phyloP scores from a whole-genome alignment of 2,329 filamentous ascomycete species.

The Cylindrodendrum hubeiense region DNA sequence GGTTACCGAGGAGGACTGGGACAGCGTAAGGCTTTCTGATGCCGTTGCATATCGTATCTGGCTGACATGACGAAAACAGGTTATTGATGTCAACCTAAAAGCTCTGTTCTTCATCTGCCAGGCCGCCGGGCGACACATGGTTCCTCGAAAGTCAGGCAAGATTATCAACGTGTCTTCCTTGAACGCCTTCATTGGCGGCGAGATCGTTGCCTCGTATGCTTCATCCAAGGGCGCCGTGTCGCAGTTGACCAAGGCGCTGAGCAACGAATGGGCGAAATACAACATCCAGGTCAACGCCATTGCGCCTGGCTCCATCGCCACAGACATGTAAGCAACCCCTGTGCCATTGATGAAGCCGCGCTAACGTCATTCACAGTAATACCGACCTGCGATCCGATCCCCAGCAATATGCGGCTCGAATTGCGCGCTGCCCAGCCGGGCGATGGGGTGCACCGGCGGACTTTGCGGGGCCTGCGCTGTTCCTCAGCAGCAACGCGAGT shows the following conservation, averaged over 20 bases:
- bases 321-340: slow-evolving; percentile 16
- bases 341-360: no score
- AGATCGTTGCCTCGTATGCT: slow-evolving; percentile 9
- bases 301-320: slow-evolving; percentile 20
- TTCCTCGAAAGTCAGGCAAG: slow-evolving; percentile 18
- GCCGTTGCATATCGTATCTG: fast-evolving
- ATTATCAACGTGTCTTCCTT: slow-evolving; percentile 25
- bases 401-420: slow-evolving; percentile 1
- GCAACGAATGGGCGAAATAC: slow-evolving; percentile 25
- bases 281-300: slow-evolving; percentile 29
- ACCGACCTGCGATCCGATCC: slow-evolving; percentile 12
- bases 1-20: slow-evolving; percentile 19
- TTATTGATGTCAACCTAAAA: slow-evolving; percentile 23
- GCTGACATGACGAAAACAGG: background rate
- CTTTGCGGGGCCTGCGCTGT: slow-evolving; percentile 20
- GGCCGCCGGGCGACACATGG: slow-evolving; percentile 20
- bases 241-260: slow-evolving; percentile 27
- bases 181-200: slow-evolving; percentile 22
- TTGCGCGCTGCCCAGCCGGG: slow-evolving; percentile 16
- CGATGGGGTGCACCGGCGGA: slow-evolving; percentile 24
- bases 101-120: slow-evolving; percentile 26
- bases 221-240: slow-evolving; percentile 26
- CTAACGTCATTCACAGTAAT: slow-evolving; percentile 14
- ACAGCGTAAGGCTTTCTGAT: slow-evolving; percentile 8
- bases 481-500: slow-evolving; percentile 21